Evolutionary conservation across 2,329 filamentous ascomycete genomes (phyloP), one percentile per base, ranked within the genome.

Genomic region (Zelopaecilomyces penicillatus): DNA sequence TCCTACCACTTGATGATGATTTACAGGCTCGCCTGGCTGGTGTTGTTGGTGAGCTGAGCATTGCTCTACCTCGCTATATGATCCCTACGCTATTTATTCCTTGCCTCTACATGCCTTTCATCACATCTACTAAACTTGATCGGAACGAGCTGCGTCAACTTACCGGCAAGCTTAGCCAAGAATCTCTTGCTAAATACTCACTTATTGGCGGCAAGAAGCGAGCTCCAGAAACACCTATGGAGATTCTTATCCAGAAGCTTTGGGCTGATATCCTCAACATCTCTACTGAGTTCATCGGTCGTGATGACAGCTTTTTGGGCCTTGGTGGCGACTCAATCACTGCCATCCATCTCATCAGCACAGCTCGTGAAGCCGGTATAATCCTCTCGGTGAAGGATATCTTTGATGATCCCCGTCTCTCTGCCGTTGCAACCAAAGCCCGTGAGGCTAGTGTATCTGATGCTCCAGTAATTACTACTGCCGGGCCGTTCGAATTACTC

Each of bases 321-420:
- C 33, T 47, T 2, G 67, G 67, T 3, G 67, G 69, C 5, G 68
- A 73, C 52, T 73, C 69, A 0, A 58, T 72, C 7, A 58, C 59
- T 4, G 68, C 69, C 0, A 71, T 72, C 65, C 63, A 60, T 40
- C 54, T 71, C 0, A 65, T 69, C 0, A 58, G 67, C 3, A 55
- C 58, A 30, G 65, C 66, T 4, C 58, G 64, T 43, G 55, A 50
- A 2, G 50, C 50, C 4, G 29, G 33, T n/a, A 35, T 47, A 9
- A 19, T 19, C 11, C 19, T 46, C 28, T 43, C 44, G 0, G 41
- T 46, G 5, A 37, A 31, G 12, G 33, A 10, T 9, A 43, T 46
- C 9, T 46, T 46, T 11, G 37, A 29, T 10, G 43, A 42, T 31
- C 39, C 43, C 6, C 32, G 42, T 32, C 12, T 44, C 4, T 41